Evolutionary conservation across 2,329 filamentous ascomycete genomes (phyloP).

Genomic region (Bertia moriformis): DNA sequence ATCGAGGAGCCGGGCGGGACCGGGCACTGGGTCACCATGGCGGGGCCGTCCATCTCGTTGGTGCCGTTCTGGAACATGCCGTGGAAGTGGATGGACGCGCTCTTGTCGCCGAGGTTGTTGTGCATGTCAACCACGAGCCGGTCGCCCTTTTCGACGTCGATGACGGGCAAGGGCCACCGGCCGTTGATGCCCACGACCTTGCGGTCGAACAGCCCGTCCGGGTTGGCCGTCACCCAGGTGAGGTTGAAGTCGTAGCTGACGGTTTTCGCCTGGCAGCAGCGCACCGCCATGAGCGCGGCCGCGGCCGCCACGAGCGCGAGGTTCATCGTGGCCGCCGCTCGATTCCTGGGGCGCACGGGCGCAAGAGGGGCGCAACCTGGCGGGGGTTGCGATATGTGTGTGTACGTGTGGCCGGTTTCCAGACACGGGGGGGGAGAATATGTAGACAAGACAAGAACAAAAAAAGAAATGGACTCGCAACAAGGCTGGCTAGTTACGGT

Average conservation of each 20-base stretch:
- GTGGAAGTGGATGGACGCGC: conserved; percentile 55
- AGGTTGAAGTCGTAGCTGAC: conserved; percentile 53
- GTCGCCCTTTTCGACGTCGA: conserved; percentile 50
- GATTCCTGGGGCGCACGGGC: too few relatives aligned
- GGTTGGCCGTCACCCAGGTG: conserved; percentile 58
- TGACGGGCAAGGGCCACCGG: conserved; percentile 57
- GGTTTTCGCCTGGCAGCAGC: conserved; percentile 22
- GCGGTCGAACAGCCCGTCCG: conserved; percentile 50
- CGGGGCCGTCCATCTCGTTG: conserved; percentile 57
- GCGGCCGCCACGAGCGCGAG: conserved; percentile 25
- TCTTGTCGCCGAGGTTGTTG: conserved; percentile 47
- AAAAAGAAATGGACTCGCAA: too few relatives aligned
- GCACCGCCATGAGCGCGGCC: conserved; percentile 15
- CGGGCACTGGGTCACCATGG: conserved; percentile 50
- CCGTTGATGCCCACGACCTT: conserved; percentile 66
- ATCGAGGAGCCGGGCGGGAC: conserved; percentile 51
- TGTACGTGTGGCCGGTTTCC: too few relatives aligned
- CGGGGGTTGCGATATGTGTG: too few relatives aligned
- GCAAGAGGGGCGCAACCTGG: too few relatives aligned
- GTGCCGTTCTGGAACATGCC: conserved; percentile 57
- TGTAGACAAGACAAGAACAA: too few relatives aligned
- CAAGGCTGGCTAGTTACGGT: too few relatives aligned
- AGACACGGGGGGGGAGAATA: too few relatives aligned
- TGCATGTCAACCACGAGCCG: conserved; percentile 39
- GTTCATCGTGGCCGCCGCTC: conserved; percentile 20